Conservation (phyloP, 108 stramenopile species). For the Fistulifera pelliculosa region DNA sequence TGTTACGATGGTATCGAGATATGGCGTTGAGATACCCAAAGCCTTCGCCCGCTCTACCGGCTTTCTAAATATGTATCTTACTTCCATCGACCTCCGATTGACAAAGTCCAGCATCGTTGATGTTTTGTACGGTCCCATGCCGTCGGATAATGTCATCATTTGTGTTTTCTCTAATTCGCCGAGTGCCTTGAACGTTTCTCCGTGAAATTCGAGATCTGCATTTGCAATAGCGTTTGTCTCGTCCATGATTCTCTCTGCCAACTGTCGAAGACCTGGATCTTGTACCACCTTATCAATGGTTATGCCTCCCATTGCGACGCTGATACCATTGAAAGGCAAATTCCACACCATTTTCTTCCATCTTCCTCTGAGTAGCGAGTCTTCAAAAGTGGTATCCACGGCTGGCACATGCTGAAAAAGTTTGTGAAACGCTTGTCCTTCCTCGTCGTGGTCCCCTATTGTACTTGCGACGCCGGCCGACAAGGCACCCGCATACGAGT, state of each 20-base stretch:
- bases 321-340: constrained; percentile 79
- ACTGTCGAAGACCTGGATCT: constrained; percentile 56
- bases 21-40: constrained; percentile 50
- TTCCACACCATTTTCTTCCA: constrained; percentile 87
- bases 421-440: constrained; percentile 17
- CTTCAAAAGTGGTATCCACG: constrained; percentile 47
- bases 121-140: constrained; percentile 76
- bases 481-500: constrained; percentile 59
- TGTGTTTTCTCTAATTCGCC: constrained; percentile 34
- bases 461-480: constrained; percentile 31
- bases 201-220: constrained; percentile 54
- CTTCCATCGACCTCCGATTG: constrained; percentile 73
- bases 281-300: constrained; percentile 72
- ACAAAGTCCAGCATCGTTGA: constrained; percentile 73
- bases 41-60: constrained; percentile 56
- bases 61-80: constrained; percentile 64
- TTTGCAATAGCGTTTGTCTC: constrained; percentile 77
- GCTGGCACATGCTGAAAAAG: constrained; percentile 23
- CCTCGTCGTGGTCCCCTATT: constrained; percentile 23
- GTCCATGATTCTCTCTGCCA: constrained; percentile 64
- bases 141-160: constrained; percentile 63
- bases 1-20: constrained; percentile 60
- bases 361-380: constrained; percentile 45
- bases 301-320: constrained; percentile 84
- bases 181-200: constrained; percentile 13